Evolutionary conservation across 2,329 filamentous ascomycete genomes (phyloP), one percentile per base, ranked within the genome.

Genomic region (Lachnellula occidentalis): DNA sequence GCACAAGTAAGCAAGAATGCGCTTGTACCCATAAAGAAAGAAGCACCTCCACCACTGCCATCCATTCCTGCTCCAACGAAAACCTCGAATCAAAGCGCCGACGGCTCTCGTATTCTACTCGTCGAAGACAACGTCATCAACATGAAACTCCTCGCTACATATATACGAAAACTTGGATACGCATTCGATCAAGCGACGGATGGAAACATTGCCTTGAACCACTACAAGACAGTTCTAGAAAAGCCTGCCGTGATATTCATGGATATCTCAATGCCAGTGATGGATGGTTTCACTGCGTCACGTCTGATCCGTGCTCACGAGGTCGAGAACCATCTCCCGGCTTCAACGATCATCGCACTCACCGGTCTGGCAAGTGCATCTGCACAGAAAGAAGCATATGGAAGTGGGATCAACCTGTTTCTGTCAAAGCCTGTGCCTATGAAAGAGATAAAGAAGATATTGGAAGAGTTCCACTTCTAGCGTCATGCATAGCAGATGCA

Each of bases 211-310:
- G 77, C 77, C 1, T 69, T 79, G 2, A 62, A 74, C 5, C 62
- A 63, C 14, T 56, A 47, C 41, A 51, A 58, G 51, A 15, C 53
- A 22, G 62, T 65, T 0, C 50, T 58, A 15, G 34, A 21, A 4
- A 37, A 76, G 12, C 45, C 53, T 72, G 61, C 57, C 14, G 68
- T 77, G 22, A 69, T 79, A 5, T 70, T 79, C 31, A 79, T 80
- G 75, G 79, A 81, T 56, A 73, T 80, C 6, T 74, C 74, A 50
- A 82, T 82, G 79, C 79, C 78, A 0, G 70, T 78, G 9, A 76
- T 81, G 69, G 73, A 81, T 56, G 76, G 76, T 0, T 65, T 78
- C n/a, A 73, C 74, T 47, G 70, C 75, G 0, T 80, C 77, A 27
- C 68, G 71, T 3, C 66, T 68, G 39, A 80, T 81, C 22, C 71